Percentiles rank a stretch among this genome's conserved stretches.
These are phyloP conservation scores for Linum lewisii DNA, from an alignment of 345 rosid genomes.

Conservation along the genomic window DNA sequence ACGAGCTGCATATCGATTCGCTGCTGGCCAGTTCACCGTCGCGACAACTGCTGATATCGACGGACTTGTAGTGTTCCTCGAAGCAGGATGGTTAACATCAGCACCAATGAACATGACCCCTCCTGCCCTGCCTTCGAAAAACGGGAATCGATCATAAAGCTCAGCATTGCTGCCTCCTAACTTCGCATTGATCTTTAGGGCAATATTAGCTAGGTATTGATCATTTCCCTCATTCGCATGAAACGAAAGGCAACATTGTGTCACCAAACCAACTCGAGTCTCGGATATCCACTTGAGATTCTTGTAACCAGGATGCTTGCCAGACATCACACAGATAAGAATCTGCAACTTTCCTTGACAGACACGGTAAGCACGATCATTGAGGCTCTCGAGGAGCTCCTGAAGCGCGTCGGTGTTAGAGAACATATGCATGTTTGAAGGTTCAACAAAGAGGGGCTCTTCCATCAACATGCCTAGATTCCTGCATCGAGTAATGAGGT, in stretches of 20 bases:
- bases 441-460: conserved; percentile 23
- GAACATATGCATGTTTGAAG: conserved; percentile 35
- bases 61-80: conserved; percentile 45
- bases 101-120: conserved; percentile 84
- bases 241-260: conserved; percentile 63
- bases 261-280: conserved; percentile 66
- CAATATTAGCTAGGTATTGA: conserved; percentile 67
- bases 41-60: conserved; percentile 85
- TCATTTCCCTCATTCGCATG: conserved; percentile 36
- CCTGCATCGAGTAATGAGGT: conserved; percentile 35
- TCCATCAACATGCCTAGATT: conserved; percentile 53
- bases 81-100: conserved; percentile 82
- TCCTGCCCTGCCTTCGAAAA: conserved; percentile 32
- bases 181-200: conserved; percentile 84
- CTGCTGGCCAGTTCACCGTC: conserved; percentile 81
- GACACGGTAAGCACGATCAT: conserved; percentile 18
- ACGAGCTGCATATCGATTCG: conserved; percentile 70
- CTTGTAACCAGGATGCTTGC: conserved; percentile 54
- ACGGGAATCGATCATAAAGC: conserved; percentile 44
- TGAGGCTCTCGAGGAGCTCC: conserved; percentile 33
- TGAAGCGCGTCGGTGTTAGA: conserved; percentile 26
- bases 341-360: conserved; percentile 38
- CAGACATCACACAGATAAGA: conserved; percentile 70
- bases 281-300: conserved; percentile 78
- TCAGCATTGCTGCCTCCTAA: conserved; percentile 92